Base-by-base conservation (phyloP, 805 yeast species). In the Hanseniaspora singularis region DNA sequence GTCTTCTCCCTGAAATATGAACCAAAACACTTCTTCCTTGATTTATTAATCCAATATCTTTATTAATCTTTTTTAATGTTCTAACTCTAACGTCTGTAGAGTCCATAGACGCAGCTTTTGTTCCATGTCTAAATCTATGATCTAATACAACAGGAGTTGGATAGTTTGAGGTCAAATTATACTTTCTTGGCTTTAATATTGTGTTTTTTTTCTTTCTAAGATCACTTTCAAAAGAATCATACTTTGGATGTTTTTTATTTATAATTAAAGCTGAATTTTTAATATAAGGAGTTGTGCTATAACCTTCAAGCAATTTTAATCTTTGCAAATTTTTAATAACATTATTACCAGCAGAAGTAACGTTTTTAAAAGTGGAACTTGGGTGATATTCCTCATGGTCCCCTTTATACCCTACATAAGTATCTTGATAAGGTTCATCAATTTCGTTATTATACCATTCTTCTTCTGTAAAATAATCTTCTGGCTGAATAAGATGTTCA, bases 1-100 rank as follows among this genome's bases (percentile, higher is more conserved):
- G 89, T 47, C 66, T 69, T 50, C 89, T 65, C 2, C 86, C 94
- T 53, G 78, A 69, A 26, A 83, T 66, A 56, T 81, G 81, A 24
- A 79, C 76, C 57, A 82, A 56, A 4, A 81, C 66, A 1, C 71
- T 70, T 54, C 87, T 66, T 32, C 53, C 50, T 27, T 54, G 56
- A 5, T 58, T 55, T 19, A 49, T 55, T 15, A 60, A 62, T 4
- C 56, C 42, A 56, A 56, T 36, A 55, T 54, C 42, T 54, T 55
- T n/a, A 57, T 52, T 37, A 55, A 42, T 10, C 55, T 60, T 18
- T 53, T 51, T 44, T 42, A 55, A 26, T 52, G 56, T 43, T 55
- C 62, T 11, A 50, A 50, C 40, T 38, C 41, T 41, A 3, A 19
- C 31, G 16, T 40, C 47, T 7, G 37, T 28, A 12, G 38, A n/a